These are phyloP conservation scores for Sporisorium sorghi DNA, from an alignment of 1,284 basidiomycete genomes.

Conservation along the genomic window DNA sequence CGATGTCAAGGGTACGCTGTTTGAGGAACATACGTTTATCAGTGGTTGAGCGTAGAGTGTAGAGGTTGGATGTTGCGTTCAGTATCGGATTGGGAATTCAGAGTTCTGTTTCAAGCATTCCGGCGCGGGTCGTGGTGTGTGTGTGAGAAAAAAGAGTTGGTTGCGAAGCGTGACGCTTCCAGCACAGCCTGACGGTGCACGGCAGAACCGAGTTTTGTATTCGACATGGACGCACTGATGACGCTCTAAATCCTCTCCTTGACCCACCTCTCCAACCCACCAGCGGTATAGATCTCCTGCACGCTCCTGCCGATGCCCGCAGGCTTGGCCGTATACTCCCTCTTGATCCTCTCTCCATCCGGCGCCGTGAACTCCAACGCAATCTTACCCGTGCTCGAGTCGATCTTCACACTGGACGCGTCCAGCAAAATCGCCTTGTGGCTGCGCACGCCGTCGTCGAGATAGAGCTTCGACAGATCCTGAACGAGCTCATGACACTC, in stretches of 20 bases:
- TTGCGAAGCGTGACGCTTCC: not conserved
- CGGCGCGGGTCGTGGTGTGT: not conserved
- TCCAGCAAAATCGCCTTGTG: conserved; percentile 60
- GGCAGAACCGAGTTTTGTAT: too few species aligned
- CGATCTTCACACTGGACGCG: conserved; percentile 40
- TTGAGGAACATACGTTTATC: conserved; percentile 92
- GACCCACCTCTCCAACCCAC: conserved; percentile 67
- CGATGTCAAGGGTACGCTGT: conserved; percentile 78
- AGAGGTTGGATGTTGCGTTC: not conserved
- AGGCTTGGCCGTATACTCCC: conserved; percentile 57
- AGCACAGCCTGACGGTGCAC: too few species aligned
- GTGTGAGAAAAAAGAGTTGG: not conserved
- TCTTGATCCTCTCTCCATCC: conserved; percentile 24
- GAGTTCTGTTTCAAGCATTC: not conserved
- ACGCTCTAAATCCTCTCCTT: conserved; percentile 62
- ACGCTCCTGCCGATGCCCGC: conserved; percentile 66
- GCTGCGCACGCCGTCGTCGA: conserved; percentile 76
- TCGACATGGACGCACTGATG: too few species aligned
- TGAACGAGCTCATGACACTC: conserved; percentile 89
- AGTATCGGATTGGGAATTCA: not conserved
- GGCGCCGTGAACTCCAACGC: conserved; percentile 16
- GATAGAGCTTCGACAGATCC: conserved; percentile 81
- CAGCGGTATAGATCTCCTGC: conserved; percentile 68
- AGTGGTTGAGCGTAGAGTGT: too few species aligned
- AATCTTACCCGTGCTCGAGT: conserved; percentile 51